phyloP scores from a whole-genome alignment of 2,329 filamentous ascomycete genomes.

The Malbranchea cinnamomea region DNA sequence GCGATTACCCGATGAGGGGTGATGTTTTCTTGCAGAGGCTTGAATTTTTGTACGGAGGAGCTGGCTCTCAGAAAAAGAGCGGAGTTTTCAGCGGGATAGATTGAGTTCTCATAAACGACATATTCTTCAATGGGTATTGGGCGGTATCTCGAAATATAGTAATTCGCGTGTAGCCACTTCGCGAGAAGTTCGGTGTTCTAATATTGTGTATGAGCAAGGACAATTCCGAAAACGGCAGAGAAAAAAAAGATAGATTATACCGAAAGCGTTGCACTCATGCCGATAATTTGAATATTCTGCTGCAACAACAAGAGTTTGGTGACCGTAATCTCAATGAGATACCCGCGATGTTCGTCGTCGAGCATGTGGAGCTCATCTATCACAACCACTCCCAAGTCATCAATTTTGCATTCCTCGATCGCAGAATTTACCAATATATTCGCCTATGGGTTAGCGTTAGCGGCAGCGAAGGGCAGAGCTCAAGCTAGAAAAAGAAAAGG shows the following conservation, averaged over 20 bases:
- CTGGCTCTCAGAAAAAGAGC: constrained; percentile 44
- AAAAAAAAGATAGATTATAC: constrained; percentile 27
- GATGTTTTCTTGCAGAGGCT: constrained; percentile 18
- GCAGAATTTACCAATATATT: constrained; percentile 59
- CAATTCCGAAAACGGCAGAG: neutral
- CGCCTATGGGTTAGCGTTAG: constrained; percentile 35
- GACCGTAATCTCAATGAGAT: constrained; percentile 58
- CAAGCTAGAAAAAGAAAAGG: constrained; percentile 1
- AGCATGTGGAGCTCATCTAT: constrained; percentile 74
- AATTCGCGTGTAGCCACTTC: constrained; percentile 54
- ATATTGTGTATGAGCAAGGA: neutral
- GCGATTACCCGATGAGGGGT: constrained; percentile 34
- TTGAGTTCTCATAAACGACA: constrained; percentile 53
- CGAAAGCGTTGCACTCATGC: constrained; percentile 66
- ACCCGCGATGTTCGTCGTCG: constrained; percentile 60
- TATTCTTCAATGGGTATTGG: constrained; percentile 65
- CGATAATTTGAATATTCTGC: constrained; percentile 54
- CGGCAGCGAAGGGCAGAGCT: neutral
- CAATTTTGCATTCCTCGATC: constrained; percentile 54
- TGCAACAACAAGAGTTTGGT: constrained; percentile 58
- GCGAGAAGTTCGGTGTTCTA: constrained; percentile 57
- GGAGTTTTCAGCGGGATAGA: constrained; percentile 49
- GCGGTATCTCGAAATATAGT: constrained; percentile 56
- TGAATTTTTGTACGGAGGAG: constrained; percentile 31
- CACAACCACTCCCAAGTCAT: constrained; percentile 50